Evolutionary conservation across 768 basidiomycete genomes (phyloP), one percentile per base, ranked within the genome.

Genomic region (Suillus americanus): DNA sequence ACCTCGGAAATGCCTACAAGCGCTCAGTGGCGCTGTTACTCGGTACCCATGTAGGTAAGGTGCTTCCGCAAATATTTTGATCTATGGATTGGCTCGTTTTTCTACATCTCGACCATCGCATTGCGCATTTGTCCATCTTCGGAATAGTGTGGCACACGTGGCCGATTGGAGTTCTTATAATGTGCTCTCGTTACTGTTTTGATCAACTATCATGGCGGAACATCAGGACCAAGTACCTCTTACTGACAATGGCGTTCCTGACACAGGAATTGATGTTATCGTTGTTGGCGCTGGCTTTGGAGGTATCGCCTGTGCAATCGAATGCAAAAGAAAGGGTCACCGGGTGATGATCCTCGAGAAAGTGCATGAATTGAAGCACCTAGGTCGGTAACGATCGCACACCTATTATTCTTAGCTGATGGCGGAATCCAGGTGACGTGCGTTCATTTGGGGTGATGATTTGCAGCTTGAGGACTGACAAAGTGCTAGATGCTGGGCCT

Each of bases 261-360:
- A 53, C n/a, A 64, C 69, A n/a, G 66, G 64, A 7, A 67, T 71
- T 35, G 56, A 64, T 38, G 62, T 70, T 18, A 63, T 74, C 16
- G 48, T 72, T 54, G 67, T 74, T 40, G 72, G 70, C 51, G 69
- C 68, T 20, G 70, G 74, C 30, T 71, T 72, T 56, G 71, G 66
- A 4, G 77, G 74, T 5, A 64, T 79, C 4, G 70, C 70, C 10
- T 72, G 71, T 54, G 74, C 73, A 16, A 69, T 79, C 45, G 74
- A 73, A 60, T 69, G 67, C 38, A 68, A 68, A 25, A 53, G 70
- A n/a, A 69, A 65, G 48, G 67, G 68, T 3, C 71, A 70, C 66
- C 63, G 71, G 14, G 70, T 71, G 33, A 65, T 45, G 33, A 54
- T 76, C 23, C 59, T 72, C 20, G 70, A 72, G 61, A 68, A 69